These are phyloP conservation scores for Aspergillus tanneri DNA, from an alignment of 2,329 filamentous ascomycete species.

Conservation along the genomic window DNA sequence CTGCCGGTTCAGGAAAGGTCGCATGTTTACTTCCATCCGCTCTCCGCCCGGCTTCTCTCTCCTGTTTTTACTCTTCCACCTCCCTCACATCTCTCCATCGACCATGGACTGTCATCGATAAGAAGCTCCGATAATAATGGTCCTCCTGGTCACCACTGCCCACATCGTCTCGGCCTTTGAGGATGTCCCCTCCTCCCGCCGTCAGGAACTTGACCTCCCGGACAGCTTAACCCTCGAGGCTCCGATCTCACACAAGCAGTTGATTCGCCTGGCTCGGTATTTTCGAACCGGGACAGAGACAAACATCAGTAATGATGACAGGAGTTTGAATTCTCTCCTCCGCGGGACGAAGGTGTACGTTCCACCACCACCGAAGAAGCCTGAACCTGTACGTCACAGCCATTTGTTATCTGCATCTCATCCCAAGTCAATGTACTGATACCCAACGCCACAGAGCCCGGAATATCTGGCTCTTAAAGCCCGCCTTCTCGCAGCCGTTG, in stretches of 20 bases:
- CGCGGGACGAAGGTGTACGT: conserved; percentile 70
- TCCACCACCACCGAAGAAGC: conserved; percentile 76
- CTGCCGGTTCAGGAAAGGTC: conserved; percentile 5
- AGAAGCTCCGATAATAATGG: conserved; percentile 32
- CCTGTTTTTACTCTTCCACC: conserved; percentile 3
- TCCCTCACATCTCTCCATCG: conserved; percentile 5
- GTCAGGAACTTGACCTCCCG: conserved; percentile 37
- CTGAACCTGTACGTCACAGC: conserved; percentile 68
- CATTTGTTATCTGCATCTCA: too few relatives aligned
- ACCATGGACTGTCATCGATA: background rate
- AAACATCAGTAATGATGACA: conserved; percentile 2
- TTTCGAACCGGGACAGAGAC: conserved; percentile 19
- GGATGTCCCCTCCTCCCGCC: conserved; percentile 31
- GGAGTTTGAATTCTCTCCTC: conserved; percentile 68
- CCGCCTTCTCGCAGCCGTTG: conserved; percentile 76
- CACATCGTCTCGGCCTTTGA: conserved; percentile 42
- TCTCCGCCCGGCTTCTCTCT: background rate
- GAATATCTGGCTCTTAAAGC: conserved; percentile 89
- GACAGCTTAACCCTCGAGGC: conserved; percentile 26
- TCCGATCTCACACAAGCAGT: conserved; percentile 44
- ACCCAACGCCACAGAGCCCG: conserved; percentile 49
- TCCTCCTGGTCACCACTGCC: conserved; percentile 42
- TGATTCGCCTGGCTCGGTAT: conserved; percentile 39
- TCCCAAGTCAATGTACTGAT: background rate
- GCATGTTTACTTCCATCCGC: background rate